These are phyloP conservation scores for Umbelopsis vinacea DNA, from an alignment of 192 early-diverging fungal species.

Conservation along the genomic window DNA sequence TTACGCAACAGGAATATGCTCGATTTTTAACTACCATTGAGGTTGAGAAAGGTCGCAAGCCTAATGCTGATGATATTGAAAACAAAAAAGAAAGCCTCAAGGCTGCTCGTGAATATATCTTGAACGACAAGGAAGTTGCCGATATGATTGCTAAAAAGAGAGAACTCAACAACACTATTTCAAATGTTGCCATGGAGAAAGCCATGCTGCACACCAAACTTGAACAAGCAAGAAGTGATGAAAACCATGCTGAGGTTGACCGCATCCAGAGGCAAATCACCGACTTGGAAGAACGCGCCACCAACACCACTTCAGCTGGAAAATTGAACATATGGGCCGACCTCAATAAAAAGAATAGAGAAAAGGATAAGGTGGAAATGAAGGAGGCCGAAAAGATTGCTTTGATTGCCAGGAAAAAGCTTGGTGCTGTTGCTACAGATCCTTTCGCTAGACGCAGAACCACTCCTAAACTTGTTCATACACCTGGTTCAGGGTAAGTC, in stretches of 20 bases:
- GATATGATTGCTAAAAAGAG: slow-evolving; percentile 66
- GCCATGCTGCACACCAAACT: slow-evolving; percentile 52
- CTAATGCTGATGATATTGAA: slow-evolving; percentile 54
- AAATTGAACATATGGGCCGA: slow-evolving; percentile 57
- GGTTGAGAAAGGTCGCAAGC: slow-evolving; percentile 49
- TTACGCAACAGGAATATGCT: slow-evolving; percentile 65
- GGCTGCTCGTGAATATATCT: slow-evolving; percentile 59
- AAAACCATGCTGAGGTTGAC: slow-evolving; percentile 51
- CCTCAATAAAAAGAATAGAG: slow-evolving; percentile 60
- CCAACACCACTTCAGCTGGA: slow-evolving; percentile 30
- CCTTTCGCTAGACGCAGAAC: slow-evolving; percentile 48
- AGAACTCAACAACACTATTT: slow-evolving; percentile 38
- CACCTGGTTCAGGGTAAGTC: slow-evolving; percentile 23
- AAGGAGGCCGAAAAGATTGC: slow-evolving; percentile 45
- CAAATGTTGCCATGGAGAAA: slow-evolving; percentile 49
- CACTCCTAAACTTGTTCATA: slow-evolving; percentile 39
- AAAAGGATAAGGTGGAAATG: slow-evolving; percentile 48
- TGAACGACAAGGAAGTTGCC: slow-evolving; percentile 65
- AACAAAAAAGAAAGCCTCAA: slow-evolving; percentile 61
- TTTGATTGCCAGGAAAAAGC: slow-evolving; percentile 31
- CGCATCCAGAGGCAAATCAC: slow-evolving; percentile 44
- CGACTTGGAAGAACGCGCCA: slow-evolving; percentile 37
- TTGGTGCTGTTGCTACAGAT: slow-evolving; percentile 31
- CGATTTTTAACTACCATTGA: slow-evolving; percentile 58
- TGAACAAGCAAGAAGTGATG: slow-evolving; percentile 53